Evolutionary conservation across 441 rosid species (phyloP).

Genomic region (Aleurites moluccanus): DNA sequence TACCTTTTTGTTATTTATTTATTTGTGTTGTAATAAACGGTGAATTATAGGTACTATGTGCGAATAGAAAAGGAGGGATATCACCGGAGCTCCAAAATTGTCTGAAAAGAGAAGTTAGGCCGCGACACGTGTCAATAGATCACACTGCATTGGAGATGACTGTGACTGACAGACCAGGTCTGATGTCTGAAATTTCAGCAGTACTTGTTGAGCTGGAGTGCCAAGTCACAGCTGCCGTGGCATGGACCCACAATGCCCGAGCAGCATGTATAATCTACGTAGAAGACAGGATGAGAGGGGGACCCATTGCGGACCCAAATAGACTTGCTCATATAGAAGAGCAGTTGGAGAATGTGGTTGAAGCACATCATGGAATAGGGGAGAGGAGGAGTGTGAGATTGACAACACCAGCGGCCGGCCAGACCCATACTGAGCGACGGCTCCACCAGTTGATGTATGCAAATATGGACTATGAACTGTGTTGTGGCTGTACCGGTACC

Average conservation of each 20-base stretch:
- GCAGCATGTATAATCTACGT: constrained; percentile 66
- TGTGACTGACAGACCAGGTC: constrained; percentile 66
- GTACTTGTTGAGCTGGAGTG: constrained; percentile 60
- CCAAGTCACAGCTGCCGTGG: constrained; percentile 64
- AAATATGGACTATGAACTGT: constrained; percentile 57
- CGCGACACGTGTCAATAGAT: constrained; percentile 54
- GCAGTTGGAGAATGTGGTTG: constrained; percentile 58
- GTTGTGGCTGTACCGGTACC: constrained; percentile 48
- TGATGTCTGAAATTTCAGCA: constrained; percentile 77
- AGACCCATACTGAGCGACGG: constrained; percentile 75
- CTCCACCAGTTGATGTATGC: constrained; percentile 83
- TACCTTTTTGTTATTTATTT: too few relatives aligned
- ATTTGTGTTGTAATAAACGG: not conserved
- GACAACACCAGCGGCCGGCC: constrained; percentile 45
- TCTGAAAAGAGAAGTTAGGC: constrained; percentile 49
- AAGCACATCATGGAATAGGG: constrained; percentile 59
- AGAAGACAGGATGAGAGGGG: constrained; percentile 57
- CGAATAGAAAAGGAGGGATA: constrained; percentile 45
- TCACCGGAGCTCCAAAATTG: constrained; percentile 47
- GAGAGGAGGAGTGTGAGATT: constrained; percentile 57
- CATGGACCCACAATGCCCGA: constrained; percentile 83
- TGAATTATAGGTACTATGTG: constrained; percentile 59
- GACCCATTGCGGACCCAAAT: constrained; percentile 48
- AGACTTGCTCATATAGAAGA: constrained; percentile 53
- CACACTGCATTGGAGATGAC: constrained; percentile 79